phyloP scores from a whole-genome alignment of 2,329 filamentous ascomycete species.

The Trichoderma atrobrunneum region DNA sequence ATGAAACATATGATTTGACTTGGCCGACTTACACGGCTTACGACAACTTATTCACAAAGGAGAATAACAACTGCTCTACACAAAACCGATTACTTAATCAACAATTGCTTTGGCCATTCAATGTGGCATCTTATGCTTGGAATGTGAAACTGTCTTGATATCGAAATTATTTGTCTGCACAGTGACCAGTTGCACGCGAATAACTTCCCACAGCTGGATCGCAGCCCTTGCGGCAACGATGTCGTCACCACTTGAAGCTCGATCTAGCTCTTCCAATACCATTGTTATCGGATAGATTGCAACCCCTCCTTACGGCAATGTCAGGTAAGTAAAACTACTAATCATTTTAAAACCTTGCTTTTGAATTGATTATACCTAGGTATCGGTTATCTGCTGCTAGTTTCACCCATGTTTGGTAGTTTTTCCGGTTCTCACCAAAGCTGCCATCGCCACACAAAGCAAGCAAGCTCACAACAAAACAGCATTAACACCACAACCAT shows the following conservation, averaged over 20 bases:
- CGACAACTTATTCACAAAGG: background rate
- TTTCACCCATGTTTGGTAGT: background rate
- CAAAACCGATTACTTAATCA: background rate
- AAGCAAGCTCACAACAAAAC: background rate
- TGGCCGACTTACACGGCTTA: background rate
- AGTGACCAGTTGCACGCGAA: background rate
- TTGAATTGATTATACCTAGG: background rate
- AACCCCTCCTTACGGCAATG: background rate
- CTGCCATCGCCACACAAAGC: background rate
- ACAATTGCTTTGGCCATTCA: background rate
- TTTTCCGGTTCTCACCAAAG: slow-evolving; percentile 3
- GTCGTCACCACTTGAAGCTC: background rate
- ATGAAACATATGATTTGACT: background rate
- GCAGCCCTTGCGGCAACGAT: background rate
- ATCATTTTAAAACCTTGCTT: background rate
- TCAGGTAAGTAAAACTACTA: background rate
- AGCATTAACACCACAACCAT: background rate
- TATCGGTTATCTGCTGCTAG: background rate
- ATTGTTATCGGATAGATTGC: background rate
- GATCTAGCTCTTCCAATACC: background rate
- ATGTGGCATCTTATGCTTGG: background rate
- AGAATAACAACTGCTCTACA: background rate
- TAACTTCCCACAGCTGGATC: background rate
- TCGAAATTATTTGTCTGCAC: background rate
- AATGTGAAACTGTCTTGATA: background rate